Base-by-base conservation (phyloP, 805 yeast genomes). In the Lipomyces oligophaga region DNA sequence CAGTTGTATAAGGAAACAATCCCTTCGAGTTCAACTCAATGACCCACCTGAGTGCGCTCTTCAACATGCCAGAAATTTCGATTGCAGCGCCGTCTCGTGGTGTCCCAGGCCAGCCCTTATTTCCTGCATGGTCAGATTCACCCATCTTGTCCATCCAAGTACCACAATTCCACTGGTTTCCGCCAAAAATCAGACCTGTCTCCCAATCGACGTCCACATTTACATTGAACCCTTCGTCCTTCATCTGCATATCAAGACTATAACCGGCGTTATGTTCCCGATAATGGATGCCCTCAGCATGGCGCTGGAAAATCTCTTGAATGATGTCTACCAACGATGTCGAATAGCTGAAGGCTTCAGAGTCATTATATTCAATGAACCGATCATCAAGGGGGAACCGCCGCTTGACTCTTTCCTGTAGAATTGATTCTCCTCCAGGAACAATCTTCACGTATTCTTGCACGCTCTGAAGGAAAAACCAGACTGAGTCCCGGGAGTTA, bases 141-240 rank as follows among this genome's bases (percentile, higher is more conserved):
- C 98, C 98, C 97, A 90, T 90, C 68, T 90, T 90, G 67, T 90
- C 98, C 96, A 89, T 90, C 98, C 98, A 90, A 0, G 98, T 93
- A 19, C 98, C 98, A 70, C 98, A 90, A 63, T 90, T 90, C 64
- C 68, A 78, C 65, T 85, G 95, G 39, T 85, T 85, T 1, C 98
- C 97, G 37, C 97, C 98, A 64, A 79, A 83, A 3, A 89, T 70
- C 25, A 93, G 68, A 1, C 98, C 98, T 10, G 85, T 88, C 0
- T 70, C 60, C 97, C 97, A 90, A 63, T 90, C 97, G 36, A 89
- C 87, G 47, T 67, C 60, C 1, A 89, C 76, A 54, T 78, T 76
- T 36, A 90, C 89, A 63, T 90, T 83, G 71, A 90, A 90, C 0
- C 98, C 98, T 60, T 84, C 86, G 62, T 82, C 88, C 42, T 70